Evolutionary conservation across 805 yeast genomes (phyloP).

Genomic region (Candida argentea): DNA sequence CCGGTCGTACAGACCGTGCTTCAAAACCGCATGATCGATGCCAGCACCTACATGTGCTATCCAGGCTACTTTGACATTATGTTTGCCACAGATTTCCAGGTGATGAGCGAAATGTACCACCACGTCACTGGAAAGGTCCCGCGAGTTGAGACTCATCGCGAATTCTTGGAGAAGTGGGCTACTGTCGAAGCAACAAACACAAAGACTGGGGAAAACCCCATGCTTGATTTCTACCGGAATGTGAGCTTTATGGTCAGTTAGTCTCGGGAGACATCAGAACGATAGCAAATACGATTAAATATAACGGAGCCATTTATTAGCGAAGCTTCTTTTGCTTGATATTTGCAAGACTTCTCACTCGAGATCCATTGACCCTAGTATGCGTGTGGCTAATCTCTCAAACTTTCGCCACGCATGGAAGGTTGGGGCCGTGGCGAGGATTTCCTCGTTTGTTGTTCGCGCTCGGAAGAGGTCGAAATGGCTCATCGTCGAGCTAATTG

Average conservation of each 20-base stretch:
- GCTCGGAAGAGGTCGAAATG: too few relatives aligned
- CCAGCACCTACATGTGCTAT: slow-evolving; percentile 67
- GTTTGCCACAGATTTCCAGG: slow-evolving; percentile 72
- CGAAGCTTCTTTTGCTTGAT: too few relatives aligned
- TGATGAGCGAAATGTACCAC: slow-evolving; percentile 51
- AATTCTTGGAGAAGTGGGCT: slow-evolving; percentile 63
- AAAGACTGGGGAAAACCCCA: slow-evolving; percentile 72
- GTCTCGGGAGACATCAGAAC: slow-evolving; percentile 2
- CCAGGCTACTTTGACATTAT: slow-evolving; percentile 83
- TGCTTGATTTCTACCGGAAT: slow-evolving; percentile 67
- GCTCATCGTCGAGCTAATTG: too few relatives aligned
- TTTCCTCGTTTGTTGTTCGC: too few relatives aligned
- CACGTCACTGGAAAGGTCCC: slow-evolving; percentile 54
- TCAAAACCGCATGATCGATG: slow-evolving; percentile 56
- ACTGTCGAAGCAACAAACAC: slow-evolving; percentile 59
- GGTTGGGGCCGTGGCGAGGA: too few relatives aligned
- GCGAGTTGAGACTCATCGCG: slow-evolving; percentile 46
- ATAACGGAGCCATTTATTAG: too few relatives aligned
- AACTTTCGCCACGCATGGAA: too few relatives aligned
- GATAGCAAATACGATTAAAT: slow-evolving; percentile 1
- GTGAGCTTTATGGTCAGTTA: slow-evolving; percentile 55
- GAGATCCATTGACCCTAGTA: slow-evolving; percentile 29
- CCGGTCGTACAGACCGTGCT: slow-evolving; percentile 78
- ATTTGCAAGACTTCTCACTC: slow-evolving; percentile 18
- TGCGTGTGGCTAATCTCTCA: too few relatives aligned